A percentile compares a stretch with the other conserved stretches of the same genome.
Evolutionary conservation across 805 yeast genomes (phyloP).

Genomic region (Ogataea pini): DNA sequence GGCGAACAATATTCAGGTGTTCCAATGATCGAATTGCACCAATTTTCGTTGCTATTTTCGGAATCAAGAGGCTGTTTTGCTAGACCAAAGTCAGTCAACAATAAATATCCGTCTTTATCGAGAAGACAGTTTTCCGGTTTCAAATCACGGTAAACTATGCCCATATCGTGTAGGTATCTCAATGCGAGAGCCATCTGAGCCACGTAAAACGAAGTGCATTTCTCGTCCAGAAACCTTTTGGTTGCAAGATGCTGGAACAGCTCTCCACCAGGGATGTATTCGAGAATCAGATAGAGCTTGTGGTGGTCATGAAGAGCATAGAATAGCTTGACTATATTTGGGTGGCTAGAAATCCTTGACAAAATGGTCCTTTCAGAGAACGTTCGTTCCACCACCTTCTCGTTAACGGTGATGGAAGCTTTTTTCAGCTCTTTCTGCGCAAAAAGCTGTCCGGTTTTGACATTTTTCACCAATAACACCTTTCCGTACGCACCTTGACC

Average conservation of each 20-base stretch:
- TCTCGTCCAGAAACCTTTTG: conserved; percentile 49
- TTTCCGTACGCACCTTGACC: conserved; percentile 91
- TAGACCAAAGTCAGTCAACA: conserved; percentile 84
- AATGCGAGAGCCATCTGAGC: conserved; percentile 82
- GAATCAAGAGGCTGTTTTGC: conserved; percentile 46
- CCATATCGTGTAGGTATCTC: conserved; percentile 69
- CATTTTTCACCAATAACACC: conserved; percentile 71
- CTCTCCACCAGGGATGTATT: conserved; percentile 92
- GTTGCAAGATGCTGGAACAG: conserved; percentile 60
- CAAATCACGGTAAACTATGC: conserved; percentile 82
- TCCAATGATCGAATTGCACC: conserved; percentile 64
- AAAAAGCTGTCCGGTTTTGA: conserved; percentile 57
- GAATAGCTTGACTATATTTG: conserved; percentile 77
- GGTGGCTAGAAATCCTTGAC: conserved; percentile 63
- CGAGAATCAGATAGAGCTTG: conserved; percentile 71
- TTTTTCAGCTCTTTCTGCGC: conserved; percentile 86
- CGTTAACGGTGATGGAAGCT: conserved; percentile 63
- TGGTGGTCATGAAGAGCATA: conserved; percentile 80
- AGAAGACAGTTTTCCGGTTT: conserved; percentile 88
- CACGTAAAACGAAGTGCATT: conserved; percentile 67
- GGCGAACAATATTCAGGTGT: conserved; percentile 90
- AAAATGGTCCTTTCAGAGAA: conserved; percentile 74
- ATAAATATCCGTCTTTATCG: conserved; percentile 72
- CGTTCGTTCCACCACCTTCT: conserved; percentile 65
- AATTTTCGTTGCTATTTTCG: conserved; percentile 31